phyloP scores from a whole-genome alignment of 768 basidiomycete species.

The Trametes coccinea region DNA sequence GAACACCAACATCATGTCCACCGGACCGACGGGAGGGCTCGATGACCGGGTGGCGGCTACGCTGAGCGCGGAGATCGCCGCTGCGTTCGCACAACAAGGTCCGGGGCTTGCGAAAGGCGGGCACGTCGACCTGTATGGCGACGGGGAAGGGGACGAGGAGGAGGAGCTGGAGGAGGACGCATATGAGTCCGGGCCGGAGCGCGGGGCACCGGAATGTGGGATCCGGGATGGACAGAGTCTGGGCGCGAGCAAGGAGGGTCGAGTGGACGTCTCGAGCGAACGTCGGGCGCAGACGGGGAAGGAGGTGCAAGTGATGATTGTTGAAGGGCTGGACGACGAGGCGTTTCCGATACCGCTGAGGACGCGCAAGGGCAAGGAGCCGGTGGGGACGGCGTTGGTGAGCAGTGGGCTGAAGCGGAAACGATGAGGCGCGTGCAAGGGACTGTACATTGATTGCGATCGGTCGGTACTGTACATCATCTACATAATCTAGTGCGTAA shows the following conservation, averaged over 20 bases:
- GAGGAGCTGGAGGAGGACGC: conserved; percentile 47
- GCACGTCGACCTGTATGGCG: conserved; percentile 48
- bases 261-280: conserved; percentile 6
- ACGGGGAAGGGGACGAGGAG: conserved; percentile 54
- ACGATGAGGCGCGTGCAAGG: conserved; percentile 41
- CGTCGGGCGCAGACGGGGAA: conserved; percentile 5
- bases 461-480: conserved; percentile 11
- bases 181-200: conserved; percentile 35
- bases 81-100: conserved; percentile 64
- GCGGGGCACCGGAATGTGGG: conserved; percentile 56
- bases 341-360: conserved; percentile 70
- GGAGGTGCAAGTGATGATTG: conserved; percentile 24
- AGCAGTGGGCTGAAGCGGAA: conserved; percentile 62
- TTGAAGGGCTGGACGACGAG: conserved; percentile 51
- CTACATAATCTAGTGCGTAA: conserved; percentile 20
- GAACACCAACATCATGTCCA: conserved; percentile 27
- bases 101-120: conserved; percentile 32
- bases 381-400: conserved; percentile 33
- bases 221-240: conserved; percentile 14
- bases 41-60: conserved; percentile 66
- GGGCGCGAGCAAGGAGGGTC: conserved; percentile 4
- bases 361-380: conserved; percentile 62
- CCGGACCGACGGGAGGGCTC: conserved; percentile 30
- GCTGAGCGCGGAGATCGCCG: conserved; percentile 79
- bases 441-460: background rate